Base-by-base conservation (phyloP, 2,329 filamentous ascomycete genomes). In the Fusarium tupiense region DNA sequence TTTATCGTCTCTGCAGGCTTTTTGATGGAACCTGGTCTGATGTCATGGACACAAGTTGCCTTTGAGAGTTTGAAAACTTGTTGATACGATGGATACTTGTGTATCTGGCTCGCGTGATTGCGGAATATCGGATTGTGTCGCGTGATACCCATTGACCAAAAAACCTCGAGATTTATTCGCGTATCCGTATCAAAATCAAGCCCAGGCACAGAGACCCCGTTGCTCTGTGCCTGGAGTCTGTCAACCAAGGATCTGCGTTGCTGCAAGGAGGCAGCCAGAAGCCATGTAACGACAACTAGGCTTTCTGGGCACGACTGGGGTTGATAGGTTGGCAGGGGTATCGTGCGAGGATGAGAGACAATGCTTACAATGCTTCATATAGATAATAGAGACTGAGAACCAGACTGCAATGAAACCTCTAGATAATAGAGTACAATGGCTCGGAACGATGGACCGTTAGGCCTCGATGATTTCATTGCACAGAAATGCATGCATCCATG, bases 201-300 rank as follows among this genome's bases (percentile, higher is more conserved):
- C 47, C 29, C 29, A 29, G 41, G 52, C 38, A 50, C 37, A 64
- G 41, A 43, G n/a, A 49, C 49, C 64, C 41, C 64, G 44, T 61
- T 61, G 66, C 46, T 65, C 66, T n/a, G 60, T 66, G 66, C 66
- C 46, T 54, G 56, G 37, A 49, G 56, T 20, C 20, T 49, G 46
- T 63, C 37, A 41, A 41, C 37, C 26, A 56, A 64, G 63, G 67
- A 70, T 71, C 67, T 60, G 50, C 67, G 47, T 57, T 50, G 40
- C 54, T 67, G 58, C 66, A 68, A 57, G 67, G 70, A 74, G 72
- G 64, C 62, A 69, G 70, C 61, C 70, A 54, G 62, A 67, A 60
- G 46, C 37, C 47, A 70, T 70, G 67, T 41, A 70, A 54, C 43
- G 19, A 63, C 43, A 31, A 49, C 37, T 70, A 40, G 58, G 50